phyloP scores from a whole-genome alignment of 768 basidiomycete species.

The Boletellus sp. region DNA sequence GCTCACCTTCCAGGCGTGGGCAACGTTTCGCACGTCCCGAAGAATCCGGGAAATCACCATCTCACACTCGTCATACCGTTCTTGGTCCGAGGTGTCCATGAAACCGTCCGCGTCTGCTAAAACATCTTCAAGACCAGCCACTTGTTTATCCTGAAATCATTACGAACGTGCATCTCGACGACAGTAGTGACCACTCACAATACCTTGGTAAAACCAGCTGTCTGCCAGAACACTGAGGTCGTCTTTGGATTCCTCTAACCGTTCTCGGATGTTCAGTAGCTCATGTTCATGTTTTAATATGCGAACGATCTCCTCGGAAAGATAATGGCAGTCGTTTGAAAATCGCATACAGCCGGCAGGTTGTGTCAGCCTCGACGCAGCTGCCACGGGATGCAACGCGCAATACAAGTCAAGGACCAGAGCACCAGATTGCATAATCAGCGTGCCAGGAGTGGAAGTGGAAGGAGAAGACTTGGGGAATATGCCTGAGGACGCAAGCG shows the following conservation, averaged over 20 bases:
- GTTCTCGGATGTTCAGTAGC: slow-evolving; percentile 37
- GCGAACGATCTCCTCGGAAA: slow-evolving; percentile 46
- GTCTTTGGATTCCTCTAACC: slow-evolving; percentile 48
- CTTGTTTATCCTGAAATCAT: slow-evolving; percentile 23
- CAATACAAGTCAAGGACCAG: slow-evolving; percentile 75
- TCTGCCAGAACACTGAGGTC: slow-evolving; percentile 55
- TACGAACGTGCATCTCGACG: background rate
- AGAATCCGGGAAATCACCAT: slow-evolving; percentile 58
- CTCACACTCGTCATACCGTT: slow-evolving; percentile 75
- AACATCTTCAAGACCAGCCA: slow-evolving; percentile 35
- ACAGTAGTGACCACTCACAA: slow-evolving; percentile 45
- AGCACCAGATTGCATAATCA: slow-evolving; percentile 58
- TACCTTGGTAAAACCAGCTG: slow-evolving; percentile 65
- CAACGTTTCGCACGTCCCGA: slow-evolving; percentile 57
- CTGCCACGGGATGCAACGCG: slow-evolving; percentile 70
- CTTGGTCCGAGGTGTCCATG: slow-evolving; percentile 63
- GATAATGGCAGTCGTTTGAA: slow-evolving; percentile 77
- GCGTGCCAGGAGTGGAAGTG: slow-evolving; percentile 42
- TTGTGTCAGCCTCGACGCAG: slow-evolving; percentile 43
- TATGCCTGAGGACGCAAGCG: slow-evolving; percentile 55
- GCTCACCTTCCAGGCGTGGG: slow-evolving; percentile 73
- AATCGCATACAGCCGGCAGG: slow-evolving; percentile 64
- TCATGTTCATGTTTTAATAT: slow-evolving; percentile 28
- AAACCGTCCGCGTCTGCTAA: slow-evolving; percentile 62
- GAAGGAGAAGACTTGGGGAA: slow-evolving; percentile 37